Percentiles rank a stretch among this genome's conserved stretches.
phyloP scores from a whole-genome alignment of 2,329 filamentous ascomycete species.

The Ceratocystis destructans region DNA sequence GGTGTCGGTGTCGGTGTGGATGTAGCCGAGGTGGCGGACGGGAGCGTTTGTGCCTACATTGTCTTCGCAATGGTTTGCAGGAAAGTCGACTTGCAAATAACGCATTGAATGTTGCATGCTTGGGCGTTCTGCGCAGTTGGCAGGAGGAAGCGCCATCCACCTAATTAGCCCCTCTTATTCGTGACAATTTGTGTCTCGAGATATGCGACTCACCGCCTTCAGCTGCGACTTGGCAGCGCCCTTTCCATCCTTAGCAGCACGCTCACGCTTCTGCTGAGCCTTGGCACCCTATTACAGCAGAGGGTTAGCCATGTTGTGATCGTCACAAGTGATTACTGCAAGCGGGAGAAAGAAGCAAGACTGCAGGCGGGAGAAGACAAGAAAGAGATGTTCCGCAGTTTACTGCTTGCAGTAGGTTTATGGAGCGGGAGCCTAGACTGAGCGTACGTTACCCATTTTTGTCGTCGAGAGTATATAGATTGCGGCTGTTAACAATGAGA shows the following conservation, averaged over 20 bases:
- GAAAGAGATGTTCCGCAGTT: neutral
- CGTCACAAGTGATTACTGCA: slow-evolving; percentile 8
- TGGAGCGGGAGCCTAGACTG: neutral
- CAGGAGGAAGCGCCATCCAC: neutral
- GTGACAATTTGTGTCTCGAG: neutral
- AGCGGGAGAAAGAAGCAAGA: neutral
- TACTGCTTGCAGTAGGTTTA: neutral
- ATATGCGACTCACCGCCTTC: slow-evolving; percentile 42
- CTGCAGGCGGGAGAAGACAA: neutral
- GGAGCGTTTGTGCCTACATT: slow-evolving; percentile 33
- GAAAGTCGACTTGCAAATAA: slow-evolving; percentile 64
- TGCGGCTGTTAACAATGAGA: neutral
- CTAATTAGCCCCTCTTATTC: neutral
- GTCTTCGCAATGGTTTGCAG: slow-evolving; percentile 62
- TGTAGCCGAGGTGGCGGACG: slow-evolving; percentile 23
- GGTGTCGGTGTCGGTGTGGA: neutral
- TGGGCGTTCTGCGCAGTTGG: slow-evolving; percentile 47
- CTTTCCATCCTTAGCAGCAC: slow-evolving; percentile 49
- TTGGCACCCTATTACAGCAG: slow-evolving; percentile 42
- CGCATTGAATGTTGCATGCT: slow-evolving; percentile 64
- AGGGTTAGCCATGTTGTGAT: neutral
- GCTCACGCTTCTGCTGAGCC: slow-evolving; percentile 59
- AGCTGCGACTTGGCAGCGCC: slow-evolving; percentile 51
- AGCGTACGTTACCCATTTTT: slow-evolving; percentile 22
- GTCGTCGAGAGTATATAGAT: neutral